phyloP scores from a whole-genome alignment of 179 eudicot species.

The Beta lomatogona region DNA sequence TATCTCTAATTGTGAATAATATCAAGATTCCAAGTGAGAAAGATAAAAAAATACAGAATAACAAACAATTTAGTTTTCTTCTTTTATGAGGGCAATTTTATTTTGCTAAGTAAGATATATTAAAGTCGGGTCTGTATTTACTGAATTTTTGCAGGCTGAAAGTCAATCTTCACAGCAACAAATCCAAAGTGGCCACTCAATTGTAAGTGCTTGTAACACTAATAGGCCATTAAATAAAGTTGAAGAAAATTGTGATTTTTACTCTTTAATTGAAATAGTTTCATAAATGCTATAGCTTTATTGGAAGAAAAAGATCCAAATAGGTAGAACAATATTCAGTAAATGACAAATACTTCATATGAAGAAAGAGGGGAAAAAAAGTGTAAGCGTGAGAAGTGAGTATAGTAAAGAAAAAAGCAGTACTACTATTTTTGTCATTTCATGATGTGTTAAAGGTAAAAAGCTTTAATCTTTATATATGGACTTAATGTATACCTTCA shows the following conservation, averaged over 20 bases:
- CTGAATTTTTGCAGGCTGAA: slow-evolving; percentile 26
- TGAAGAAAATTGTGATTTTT: neutral
- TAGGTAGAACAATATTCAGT: too few species aligned
- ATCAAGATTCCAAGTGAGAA: too few species aligned
- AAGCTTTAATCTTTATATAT: too few species aligned
- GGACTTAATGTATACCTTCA: too few species aligned
- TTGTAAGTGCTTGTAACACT: slow-evolving; percentile 26
- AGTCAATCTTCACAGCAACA: slow-evolving; percentile 27
- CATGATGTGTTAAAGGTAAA: neutral
- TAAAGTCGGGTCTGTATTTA: neutral
- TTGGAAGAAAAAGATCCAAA: too few species aligned
- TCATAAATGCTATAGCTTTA: neutral
- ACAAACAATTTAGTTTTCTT: too few species aligned
- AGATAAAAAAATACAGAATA: too few species aligned
- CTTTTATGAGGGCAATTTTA: too few species aligned
- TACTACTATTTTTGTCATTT: too few species aligned
- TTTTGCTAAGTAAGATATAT: too few species aligned
- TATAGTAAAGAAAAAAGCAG: neutral
- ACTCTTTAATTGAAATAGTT: neutral
- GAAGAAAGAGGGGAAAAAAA: too few species aligned
- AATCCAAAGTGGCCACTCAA: slow-evolving; percentile 9
- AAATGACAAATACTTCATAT: neutral
- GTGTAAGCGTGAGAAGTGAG: neutral
- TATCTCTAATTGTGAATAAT: too few species aligned
- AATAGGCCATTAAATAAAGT: neutral